Percentiles rank a stretch among this genome's conserved stretches.
These are phyloP conservation scores for Salix dunnii DNA, from an alignment of 345 rosid genomes.

Conservation along the genomic window DNA sequence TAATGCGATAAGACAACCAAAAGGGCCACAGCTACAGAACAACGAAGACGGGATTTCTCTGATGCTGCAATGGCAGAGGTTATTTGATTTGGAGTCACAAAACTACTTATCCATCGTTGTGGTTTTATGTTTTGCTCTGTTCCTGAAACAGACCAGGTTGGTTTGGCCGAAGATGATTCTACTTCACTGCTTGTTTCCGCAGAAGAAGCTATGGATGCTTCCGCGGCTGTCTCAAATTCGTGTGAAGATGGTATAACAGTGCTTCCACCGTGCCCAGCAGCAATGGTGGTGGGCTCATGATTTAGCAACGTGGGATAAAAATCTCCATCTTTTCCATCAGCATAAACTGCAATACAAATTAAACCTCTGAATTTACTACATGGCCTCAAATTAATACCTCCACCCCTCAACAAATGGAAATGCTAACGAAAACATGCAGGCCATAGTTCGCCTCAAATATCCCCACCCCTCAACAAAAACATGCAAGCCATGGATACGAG, in stretches of 20 bases:
- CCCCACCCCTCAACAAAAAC: too few relatives aligned
- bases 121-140: constrained; percentile 20
- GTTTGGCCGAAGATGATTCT: constrained; percentile 18
- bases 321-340: constrained; percentile 22
- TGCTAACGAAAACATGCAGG: too few relatives aligned
- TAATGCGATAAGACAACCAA: constrained; percentile 50
- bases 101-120: not conserved
- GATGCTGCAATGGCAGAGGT: constrained; percentile 57
- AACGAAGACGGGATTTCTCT: constrained; percentile 39
- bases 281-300: constrained; percentile 12
- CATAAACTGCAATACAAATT: constrained; percentile 34
- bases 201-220: constrained; percentile 20
- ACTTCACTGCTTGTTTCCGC: constrained; percentile 19
- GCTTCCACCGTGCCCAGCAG: constrained; percentile 23
- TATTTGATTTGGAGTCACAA: constrained; percentile 46
- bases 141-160: constrained; percentile 27
- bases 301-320: constrained; percentile 18
- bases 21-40: constrained; percentile 46
- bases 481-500: too few relatives aligned
- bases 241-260: constrained; percentile 13
- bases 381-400: too few relatives aligned
- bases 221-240: not conserved
- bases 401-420: too few relatives aligned
- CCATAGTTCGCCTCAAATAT: too few relatives aligned
- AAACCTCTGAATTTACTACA: not conserved